Percentiles rank a stretch among this genome's conserved stretches.
phyloP scores from a whole-genome alignment of 345 rosid genomes.

The Eutrema heterophyllum region DNA sequence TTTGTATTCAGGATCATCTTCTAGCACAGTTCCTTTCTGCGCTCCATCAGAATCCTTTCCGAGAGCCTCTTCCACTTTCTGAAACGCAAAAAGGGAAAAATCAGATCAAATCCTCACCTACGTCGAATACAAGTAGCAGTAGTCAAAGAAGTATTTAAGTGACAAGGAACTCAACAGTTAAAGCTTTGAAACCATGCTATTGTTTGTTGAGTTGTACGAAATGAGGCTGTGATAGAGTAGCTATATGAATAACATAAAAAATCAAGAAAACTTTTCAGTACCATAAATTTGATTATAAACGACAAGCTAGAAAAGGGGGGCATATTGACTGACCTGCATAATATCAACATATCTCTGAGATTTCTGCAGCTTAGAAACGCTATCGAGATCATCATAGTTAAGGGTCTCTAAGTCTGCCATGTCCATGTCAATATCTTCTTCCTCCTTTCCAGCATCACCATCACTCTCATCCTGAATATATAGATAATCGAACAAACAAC shows the following conservation, averaged over 20 bases:
- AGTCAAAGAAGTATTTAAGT: not conserved
- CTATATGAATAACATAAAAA: not conserved
- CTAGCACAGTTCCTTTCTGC: conserved; percentile 61
- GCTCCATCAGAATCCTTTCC: conserved; percentile 58
- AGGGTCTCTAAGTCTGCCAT: conserved; percentile 72
- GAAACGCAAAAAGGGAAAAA: conserved; percentile 15
- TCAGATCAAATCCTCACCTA: not conserved
- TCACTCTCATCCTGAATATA: conserved; percentile 62
- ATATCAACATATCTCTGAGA: conserved; percentile 75
- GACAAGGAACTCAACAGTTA: not conserved
- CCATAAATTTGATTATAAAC: not conserved
- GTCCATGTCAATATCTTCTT: conserved; percentile 76
- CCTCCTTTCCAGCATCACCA: conserved; percentile 56
- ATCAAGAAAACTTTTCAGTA: not conserved
- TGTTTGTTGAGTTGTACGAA: not conserved
- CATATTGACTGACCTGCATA: conserved; percentile 53
- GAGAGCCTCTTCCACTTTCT: conserved; percentile 84
- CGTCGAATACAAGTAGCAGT: not conserved
- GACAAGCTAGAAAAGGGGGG: not conserved
- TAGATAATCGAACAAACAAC: not conserved
- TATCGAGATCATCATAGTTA: conserved; percentile 78
- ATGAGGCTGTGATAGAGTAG: not conserved
- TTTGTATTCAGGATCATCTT: conserved; percentile 94
- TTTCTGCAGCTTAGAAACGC: conserved; percentile 79
- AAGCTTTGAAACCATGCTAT: not conserved